Percentiles rank a stretch among this genome's conserved stretches.
Conservation (phyloP, 2,329 filamentous ascomycete species). For the Aspergillus brunneoviolaceus region DNA sequence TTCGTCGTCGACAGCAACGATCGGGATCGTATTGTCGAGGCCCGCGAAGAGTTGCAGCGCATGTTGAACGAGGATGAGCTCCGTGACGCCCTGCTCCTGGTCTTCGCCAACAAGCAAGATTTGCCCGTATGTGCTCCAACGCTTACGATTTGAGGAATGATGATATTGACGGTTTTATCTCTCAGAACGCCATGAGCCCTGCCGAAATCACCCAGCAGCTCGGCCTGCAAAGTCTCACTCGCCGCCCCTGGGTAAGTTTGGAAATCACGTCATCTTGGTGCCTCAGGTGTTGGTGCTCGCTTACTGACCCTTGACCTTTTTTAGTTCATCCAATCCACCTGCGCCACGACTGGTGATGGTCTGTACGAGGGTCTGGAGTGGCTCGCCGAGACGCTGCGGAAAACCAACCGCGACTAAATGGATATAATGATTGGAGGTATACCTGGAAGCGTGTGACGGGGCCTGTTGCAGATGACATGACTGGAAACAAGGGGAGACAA, state of each 20-base stretch:
- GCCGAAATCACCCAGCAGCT: conserved; percentile 99
- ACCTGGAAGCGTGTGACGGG: conserved; percentile 36
- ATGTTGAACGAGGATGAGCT: conserved; percentile 99
- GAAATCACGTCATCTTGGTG: conserved; percentile 14
- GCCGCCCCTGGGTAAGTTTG: conserved; percentile 91
- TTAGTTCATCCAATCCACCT: conserved; percentile 99
- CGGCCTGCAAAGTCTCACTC: conserved; percentile 96
- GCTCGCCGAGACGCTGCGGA: conserved; percentile 80
- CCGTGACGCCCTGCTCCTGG: conserved; percentile 90
- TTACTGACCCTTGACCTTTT: not conserved
- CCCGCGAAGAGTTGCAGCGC: conserved; percentile 91
- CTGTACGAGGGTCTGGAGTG: conserved; percentile 98
- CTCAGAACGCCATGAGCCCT: conserved; percentile 97
- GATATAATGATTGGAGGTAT: conserved; percentile 35
- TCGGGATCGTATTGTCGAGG: conserved; percentile 96
- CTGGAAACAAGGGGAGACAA: conserved; percentile 25
- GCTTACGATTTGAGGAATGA: not conserved
- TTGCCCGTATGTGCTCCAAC: conserved; percentile 68
- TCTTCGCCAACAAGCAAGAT: conserved; percentile 99
- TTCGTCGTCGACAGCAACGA: conserved; percentile 99
- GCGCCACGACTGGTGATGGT: conserved; percentile 97
- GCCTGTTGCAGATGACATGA: conserved; percentile 34
- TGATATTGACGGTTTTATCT: conserved; percentile 16
- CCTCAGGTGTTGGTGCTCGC: not conserved
- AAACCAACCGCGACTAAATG: conserved; percentile 55